These are phyloP conservation scores for Aspergillus sparsus DNA, from an alignment of 495 filamentous ascomycete species.

Conservation along the genomic window DNA sequence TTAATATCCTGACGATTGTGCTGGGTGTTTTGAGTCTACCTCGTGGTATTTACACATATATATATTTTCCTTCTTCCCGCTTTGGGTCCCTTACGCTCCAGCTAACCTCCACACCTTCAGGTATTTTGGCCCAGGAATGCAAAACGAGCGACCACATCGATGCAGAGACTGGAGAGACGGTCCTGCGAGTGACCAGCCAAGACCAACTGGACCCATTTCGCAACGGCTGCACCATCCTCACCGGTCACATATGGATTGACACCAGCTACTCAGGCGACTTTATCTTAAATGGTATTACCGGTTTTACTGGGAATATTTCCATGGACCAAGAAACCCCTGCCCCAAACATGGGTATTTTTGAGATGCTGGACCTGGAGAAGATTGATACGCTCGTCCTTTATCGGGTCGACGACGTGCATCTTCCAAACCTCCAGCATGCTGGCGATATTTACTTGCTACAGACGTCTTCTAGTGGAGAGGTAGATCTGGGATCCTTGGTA, in stretches of 20 bases:
- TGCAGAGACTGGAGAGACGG: background rate
- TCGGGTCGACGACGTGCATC: background rate
- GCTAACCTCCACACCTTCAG: background rate
- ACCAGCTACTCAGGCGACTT: constrained; percentile 14
- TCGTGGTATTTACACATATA: constrained; percentile 1
- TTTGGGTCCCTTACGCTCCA: background rate
- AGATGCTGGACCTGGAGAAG: background rate
- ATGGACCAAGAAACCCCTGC: background rate
- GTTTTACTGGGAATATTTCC: constrained; percentile 9
- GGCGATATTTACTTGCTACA: background rate
- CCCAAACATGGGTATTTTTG: background rate
- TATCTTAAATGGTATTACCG: background rate
- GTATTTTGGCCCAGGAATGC: constrained; percentile 3
- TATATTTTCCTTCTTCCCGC: background rate
- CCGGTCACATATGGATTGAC: constrained; percentile 6
- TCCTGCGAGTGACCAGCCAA: background rate
- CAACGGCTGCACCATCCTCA: constrained; percentile 11
- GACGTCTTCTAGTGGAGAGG: background rate
- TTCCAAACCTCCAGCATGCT: constrained; percentile 6
- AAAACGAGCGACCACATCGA: too few relatives aligned
- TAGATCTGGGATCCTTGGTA: constrained; percentile 8
- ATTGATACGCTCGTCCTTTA: background rate
- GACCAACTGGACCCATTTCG: constrained; percentile 8
- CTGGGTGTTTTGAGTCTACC: background rate
- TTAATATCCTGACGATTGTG: background rate